phyloP scores from a whole-genome alignment of 768 basidiomycete species.

The Glaciozyma antarctica region DNA sequence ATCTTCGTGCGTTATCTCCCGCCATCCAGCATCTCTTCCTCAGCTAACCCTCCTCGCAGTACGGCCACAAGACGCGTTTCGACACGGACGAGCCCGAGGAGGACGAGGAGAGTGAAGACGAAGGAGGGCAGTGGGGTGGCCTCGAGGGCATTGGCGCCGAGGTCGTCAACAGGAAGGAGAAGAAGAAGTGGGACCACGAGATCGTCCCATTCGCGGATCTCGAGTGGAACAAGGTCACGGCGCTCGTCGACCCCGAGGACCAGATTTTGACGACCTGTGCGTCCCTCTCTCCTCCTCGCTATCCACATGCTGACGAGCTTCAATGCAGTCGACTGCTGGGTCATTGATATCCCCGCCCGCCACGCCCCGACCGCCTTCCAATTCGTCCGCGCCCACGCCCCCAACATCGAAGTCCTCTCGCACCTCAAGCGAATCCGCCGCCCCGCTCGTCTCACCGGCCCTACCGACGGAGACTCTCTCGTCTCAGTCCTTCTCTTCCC shows the following conservation, averaged over 20 bases:
- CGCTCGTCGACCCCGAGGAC: slow-evolving; percentile 29
- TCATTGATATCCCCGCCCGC: slow-evolving; percentile 17
- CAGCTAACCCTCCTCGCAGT: slow-evolving; percentile 32
- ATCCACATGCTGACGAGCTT: not conserved
- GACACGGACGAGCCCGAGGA: slow-evolving; percentile 6
- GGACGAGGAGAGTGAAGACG: slow-evolving; percentile 12
- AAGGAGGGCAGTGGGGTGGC: slow-evolving; percentile 22
- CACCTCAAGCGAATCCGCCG: slow-evolving; percentile 26
- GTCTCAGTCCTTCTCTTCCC: slow-evolving; percentile 28
- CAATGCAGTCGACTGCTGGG: slow-evolving; percentile 20
- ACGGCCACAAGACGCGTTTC: slow-evolving; percentile 46
- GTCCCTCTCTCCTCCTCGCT: not conserved
- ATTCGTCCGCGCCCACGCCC: slow-evolving; percentile 17
- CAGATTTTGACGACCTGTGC: slow-evolving; percentile 12
- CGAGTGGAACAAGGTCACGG: slow-evolving; percentile 28
- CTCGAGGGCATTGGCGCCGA: not conserved
- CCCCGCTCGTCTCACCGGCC: not conserved
- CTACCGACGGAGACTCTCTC: slow-evolving; percentile 1
- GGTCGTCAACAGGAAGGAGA: not conserved
- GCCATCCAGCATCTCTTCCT: no score
- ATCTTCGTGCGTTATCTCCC: slow-evolving; percentile 45
- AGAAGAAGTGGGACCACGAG: slow-evolving; percentile 16
- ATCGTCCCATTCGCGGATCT: slow-evolving; percentile 26
- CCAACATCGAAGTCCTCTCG: slow-evolving; percentile 20
- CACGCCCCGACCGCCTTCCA: slow-evolving; percentile 6